Base-by-base conservation (phyloP, 306 rosid species). In the Quercus wislizeni region DNA sequence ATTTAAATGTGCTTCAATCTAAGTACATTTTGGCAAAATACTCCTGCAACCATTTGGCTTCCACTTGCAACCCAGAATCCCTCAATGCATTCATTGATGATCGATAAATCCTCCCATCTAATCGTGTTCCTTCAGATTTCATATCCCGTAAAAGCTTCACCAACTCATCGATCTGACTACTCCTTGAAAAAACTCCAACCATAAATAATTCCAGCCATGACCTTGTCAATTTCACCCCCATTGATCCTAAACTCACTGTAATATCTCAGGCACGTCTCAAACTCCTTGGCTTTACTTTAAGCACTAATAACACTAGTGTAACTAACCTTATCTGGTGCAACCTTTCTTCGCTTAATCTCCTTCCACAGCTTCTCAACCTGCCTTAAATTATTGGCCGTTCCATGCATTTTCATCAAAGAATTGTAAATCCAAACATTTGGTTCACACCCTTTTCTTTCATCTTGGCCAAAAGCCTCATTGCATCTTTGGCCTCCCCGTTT, bases 351-450 rank as follows among this genome's bases (percentile, higher is more conserved):
- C 78, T 89, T 80, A 92, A 92, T 92, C 78, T 92, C 95, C 0
- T 75, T 89, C 97, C 92, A 92, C 55, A 92, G 35, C 88, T 85
- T 92, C 85, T 88, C 92, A 31, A 90, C 86, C 54, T 87, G 93
- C 84, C 82, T 90, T 83, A 90, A 75, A 83, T 92, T 64, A 65
- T 86, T 87, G 1, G 30, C 90, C 79, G 71, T 90, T 51, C 95
- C 97, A 79, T 92, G 93, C 91, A 92, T 89, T 43, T 92, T 90
- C 74, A 92, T 89, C 86, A 92, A 80, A 18, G 91, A 83, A 70
- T 92, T 92, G 83, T 92, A 92, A 58, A 92, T 75, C 97, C 93
- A 92, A 21, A 90, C 95, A 79, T 90, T 90, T 7, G 95, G 92
- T 71, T 83, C 54, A 58, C 95, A 92, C 69, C 93, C 95, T 83